These are phyloP conservation scores for Fusarium redolens DNA, from an alignment of 2,329 filamentous ascomycete species.

Conservation along the genomic window DNA sequence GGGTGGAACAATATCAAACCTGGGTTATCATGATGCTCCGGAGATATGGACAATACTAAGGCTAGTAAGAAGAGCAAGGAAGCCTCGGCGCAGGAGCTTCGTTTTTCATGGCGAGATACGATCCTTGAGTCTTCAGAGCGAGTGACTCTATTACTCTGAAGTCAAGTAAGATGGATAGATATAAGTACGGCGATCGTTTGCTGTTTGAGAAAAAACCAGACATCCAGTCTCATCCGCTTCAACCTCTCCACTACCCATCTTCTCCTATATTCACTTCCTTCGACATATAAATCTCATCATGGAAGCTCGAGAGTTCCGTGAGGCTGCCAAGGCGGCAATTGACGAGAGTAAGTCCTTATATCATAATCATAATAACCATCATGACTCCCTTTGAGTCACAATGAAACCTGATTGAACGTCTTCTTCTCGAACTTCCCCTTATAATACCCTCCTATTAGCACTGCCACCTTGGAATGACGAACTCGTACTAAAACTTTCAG, in stretches of 20 bases:
- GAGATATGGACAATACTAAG: constrained; percentile 13
- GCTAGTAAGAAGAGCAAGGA: not conserved
- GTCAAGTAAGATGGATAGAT: not conserved
- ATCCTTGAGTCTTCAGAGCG: not conserved
- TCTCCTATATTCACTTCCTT: not conserved
- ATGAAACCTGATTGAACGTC: not conserved
- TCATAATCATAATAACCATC: constrained; percentile 23
- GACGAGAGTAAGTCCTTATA: constrained; percentile 76
- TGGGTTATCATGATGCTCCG: not conserved
- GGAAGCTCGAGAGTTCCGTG: constrained; percentile 82
- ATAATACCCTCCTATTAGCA: not conserved
- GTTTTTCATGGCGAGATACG: not conserved
- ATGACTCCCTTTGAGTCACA: constrained; percentile 47
- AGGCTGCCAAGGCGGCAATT: constrained; percentile 80
- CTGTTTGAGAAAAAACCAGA: not conserved
- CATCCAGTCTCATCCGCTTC: not conserved
- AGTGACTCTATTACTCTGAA: not conserved
- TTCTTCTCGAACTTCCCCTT: not conserved
- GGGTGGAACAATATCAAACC: constrained; percentile 16
- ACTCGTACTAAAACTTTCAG: constrained; percentile 55
- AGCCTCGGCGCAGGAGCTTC: not conserved
- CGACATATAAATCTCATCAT: constrained; percentile 58
- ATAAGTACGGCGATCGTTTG: constrained; percentile 3
- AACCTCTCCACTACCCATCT: not conserved
- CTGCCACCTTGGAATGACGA: not conserved